These are phyloP conservation scores for Laguncularia racemosa DNA, from an alignment of 345 rosid species.

Conservation along the genomic window DNA sequence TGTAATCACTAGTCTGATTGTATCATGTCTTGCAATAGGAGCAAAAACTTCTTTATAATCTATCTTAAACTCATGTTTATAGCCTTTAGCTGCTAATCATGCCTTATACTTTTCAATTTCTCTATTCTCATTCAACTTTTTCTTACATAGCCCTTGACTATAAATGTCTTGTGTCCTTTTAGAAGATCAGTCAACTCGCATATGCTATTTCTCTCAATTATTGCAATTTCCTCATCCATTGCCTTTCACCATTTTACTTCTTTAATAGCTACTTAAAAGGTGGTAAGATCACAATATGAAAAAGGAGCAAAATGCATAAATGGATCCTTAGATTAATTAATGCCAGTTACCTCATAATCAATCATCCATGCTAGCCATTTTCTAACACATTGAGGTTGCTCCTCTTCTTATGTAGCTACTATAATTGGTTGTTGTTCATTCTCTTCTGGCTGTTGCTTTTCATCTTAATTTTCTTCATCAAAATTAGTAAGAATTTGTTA, in stretches of 20 bases:
- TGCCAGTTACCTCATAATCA: too few relatives aligned
- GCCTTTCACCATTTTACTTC: neutral
- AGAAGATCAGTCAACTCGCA: neutral
- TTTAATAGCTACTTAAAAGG: neutral
- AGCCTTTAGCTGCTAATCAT: neutral
- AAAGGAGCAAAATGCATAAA: neutral
- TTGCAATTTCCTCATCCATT: slow-evolving; percentile 4
- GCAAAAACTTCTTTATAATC: slow-evolving; percentile 6
- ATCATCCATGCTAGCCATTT: too few relatives aligned
- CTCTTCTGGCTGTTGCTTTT: too few relatives aligned
- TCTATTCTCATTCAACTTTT: neutral
- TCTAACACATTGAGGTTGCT: too few relatives aligned
- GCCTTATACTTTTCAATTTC: neutral
- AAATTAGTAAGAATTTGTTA: too few relatives aligned
- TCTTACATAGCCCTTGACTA: slow-evolving; percentile 2
- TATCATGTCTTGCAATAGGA: slow-evolving; percentile 1
- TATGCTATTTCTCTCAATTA: neutral
- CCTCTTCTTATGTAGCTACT: too few relatives aligned
- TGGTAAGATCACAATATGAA: neutral
- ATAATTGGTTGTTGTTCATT: too few relatives aligned
- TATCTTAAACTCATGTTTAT: neutral
- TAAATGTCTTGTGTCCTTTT: neutral
- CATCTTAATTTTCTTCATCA: too few relatives aligned
- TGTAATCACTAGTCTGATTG: slow-evolving; percentile 1
- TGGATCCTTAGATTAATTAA: too few relatives aligned